Conservation (phyloP, 495 filamentous ascomycete genomes). For the Evernia prunastri region DNA sequence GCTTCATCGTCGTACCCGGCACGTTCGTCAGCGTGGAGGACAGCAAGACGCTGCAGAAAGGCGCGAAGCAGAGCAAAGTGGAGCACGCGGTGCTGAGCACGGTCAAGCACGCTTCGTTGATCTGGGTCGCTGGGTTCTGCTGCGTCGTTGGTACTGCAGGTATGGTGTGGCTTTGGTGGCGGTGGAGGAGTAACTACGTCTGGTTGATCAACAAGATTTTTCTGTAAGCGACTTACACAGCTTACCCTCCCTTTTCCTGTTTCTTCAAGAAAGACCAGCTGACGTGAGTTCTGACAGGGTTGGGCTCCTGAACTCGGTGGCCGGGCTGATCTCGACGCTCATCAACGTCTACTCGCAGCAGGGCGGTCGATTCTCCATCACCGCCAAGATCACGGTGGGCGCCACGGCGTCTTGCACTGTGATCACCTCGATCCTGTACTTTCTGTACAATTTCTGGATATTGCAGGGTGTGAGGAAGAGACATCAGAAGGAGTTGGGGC, state of each 20-base stretch:
- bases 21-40: constrained; percentile 35
- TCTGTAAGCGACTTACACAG: constrained; percentile 18
- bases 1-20: constrained; percentile 35
- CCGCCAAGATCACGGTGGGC: constrained; percentile 37
- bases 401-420: constrained; percentile 12
- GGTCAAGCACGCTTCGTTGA: constrained; percentile 27
- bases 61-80: constrained; percentile 15
- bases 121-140: constrained; percentile 26
- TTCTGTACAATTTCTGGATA: constrained; percentile 11
- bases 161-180: constrained; percentile 27
- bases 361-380: constrained; percentile 39
- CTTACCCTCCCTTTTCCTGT: not conserved
- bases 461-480: not conserved
- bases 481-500: constrained; percentile 1
- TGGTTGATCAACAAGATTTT: constrained; percentile 32
- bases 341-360: constrained; percentile 44
- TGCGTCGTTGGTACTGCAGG: constrained; percentile 18
- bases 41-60: constrained; percentile 16
- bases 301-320: constrained; percentile 37
- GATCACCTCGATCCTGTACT: not conserved
- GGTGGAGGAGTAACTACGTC: constrained; percentile 28
- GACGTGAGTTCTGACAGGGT: constrained; percentile 20
- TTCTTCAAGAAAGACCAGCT: not conserved
- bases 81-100: constrained; percentile 21
- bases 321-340: constrained; percentile 44